Conservation (phyloP, 164 flowering plant species). For the Magnolia officinalis region DNA sequence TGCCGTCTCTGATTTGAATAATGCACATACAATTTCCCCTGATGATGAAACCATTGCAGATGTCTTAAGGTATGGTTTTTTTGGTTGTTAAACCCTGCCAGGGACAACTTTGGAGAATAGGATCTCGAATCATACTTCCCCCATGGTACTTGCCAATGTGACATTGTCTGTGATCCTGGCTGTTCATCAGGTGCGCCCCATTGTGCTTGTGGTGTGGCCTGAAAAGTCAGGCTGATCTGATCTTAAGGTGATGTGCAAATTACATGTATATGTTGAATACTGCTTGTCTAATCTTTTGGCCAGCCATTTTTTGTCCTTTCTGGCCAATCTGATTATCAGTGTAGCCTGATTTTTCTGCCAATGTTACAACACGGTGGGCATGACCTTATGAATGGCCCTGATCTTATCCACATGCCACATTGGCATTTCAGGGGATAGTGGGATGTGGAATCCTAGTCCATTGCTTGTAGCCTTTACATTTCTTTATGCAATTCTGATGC, state of each 20-base stretch:
- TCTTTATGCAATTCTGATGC: too few species aligned
- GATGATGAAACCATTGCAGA: slow-evolving; percentile 86
- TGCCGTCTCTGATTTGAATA: slow-evolving; percentile 75
- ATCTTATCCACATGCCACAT: neutral
- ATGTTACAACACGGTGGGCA: neutral
- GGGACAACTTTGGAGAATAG: neutral
- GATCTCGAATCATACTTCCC: neutral
- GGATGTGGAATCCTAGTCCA: neutral
- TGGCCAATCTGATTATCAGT: neutral
- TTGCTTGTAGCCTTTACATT: neutral
- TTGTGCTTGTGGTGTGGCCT: neutral
- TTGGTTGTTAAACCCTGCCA: neutral
- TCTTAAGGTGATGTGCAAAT: neutral
- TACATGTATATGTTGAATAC: neutral
- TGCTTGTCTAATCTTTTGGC: neutral
- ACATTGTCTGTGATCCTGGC: neutral
- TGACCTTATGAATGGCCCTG: neutral
- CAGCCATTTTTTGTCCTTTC: neutral
- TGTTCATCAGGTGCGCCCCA: neutral
- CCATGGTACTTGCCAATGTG: neutral
- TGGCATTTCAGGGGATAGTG: neutral
- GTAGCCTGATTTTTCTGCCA: neutral
- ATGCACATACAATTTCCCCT: slow-evolving; percentile 74
- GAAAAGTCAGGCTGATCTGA: neutral
- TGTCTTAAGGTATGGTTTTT: slow-evolving; percentile 57